phyloP scores from a whole-genome alignment of 345 rosid genomes.

The Populus simonii region DNA sequence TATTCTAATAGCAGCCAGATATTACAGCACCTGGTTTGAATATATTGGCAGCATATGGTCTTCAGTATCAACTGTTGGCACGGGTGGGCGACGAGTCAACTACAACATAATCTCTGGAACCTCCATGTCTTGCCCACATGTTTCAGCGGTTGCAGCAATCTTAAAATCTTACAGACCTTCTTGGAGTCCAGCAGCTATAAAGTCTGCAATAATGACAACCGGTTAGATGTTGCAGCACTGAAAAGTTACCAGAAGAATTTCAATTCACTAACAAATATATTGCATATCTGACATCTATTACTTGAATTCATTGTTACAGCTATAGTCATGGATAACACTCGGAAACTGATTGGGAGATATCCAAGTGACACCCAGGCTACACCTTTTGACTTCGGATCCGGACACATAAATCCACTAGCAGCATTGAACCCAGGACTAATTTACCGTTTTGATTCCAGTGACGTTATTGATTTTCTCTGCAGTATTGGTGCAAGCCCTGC shows the following conservation, averaged over 20 bases:
- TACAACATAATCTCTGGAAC: constrained; percentile 49
- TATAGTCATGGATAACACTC: constrained; percentile 33
- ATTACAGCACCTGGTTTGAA: constrained; percentile 48
- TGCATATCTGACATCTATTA: neutral
- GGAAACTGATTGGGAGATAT: constrained; percentile 27
- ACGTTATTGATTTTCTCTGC: constrained; percentile 46
- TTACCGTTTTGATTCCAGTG: constrained; percentile 35
- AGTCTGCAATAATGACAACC: constrained; percentile 60
- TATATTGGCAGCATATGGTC: constrained; percentile 53
- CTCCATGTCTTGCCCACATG: constrained; percentile 56
- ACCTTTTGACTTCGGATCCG: constrained; percentile 58
- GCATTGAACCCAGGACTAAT: constrained; percentile 44
- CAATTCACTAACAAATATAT: neutral
- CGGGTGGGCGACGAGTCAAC: constrained; percentile 24
- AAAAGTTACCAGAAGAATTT: neutral
- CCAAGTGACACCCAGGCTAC: constrained; percentile 38
- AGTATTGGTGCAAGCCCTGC: constrained; percentile 41
- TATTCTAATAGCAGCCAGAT: constrained; percentile 38
- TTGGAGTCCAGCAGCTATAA: constrained; percentile 53
- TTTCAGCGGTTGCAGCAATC: constrained; percentile 42
- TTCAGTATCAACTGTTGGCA: constrained; percentile 27
- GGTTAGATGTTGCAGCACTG: constrained; percentile 26
- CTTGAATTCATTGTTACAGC: constrained; percentile 24
- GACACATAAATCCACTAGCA: constrained; percentile 45
- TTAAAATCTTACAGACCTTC: constrained; percentile 43